Base-by-base conservation (phyloP, 2,329 filamentous ascomycete species). In the Capronia coronata region DNA sequence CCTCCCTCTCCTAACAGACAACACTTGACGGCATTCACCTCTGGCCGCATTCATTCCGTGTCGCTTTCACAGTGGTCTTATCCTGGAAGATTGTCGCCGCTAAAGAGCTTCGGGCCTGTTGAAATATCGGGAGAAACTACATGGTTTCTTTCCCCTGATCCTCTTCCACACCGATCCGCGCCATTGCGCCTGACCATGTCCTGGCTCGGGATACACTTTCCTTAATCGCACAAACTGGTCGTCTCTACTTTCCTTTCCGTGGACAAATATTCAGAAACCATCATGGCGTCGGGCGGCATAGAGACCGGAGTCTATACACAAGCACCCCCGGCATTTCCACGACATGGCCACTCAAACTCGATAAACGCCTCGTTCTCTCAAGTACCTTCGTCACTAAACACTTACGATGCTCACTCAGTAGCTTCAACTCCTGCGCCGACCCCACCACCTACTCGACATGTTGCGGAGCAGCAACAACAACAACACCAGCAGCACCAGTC, bases 371-470 rank as follows among this genome's bases (percentile, higher is more conserved):
- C 65, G 10, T 67, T 66, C 43, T 66, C 67, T 8, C 68, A 71
- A 57, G 63, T 65, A 42, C 63, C 68, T 52, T 42, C 70, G 51
- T 48, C 41, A 14, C 63, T 70, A 56, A 63, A 62, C 25, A 67
- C 68, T 16, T 69, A 72, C 55, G 71, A 71, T 59, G 64, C 65
- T 49, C 70, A 73, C 57, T 73, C 70, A 34, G 63, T 71, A 45
- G 64, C 66, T 10, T 70, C 70, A 9, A 73, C 71, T 13, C 69
- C 70, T 45, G 67, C 69, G 40, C 68, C 67, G 18, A 73, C 71
- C 22, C 69, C 71, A 40, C 68, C 71, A 30, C 62, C 68, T 29
- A 61, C 61, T 19, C 58, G 62, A 49, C 64, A 66, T 56, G 61
- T 53, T 21, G 68, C 68, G 18, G 70, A 74, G 51, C 71, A 72